These are phyloP conservation scores for Sugiyamaella marilandica DNA, from an alignment of 805 yeast genomes.

Conservation along the genomic window DNA sequence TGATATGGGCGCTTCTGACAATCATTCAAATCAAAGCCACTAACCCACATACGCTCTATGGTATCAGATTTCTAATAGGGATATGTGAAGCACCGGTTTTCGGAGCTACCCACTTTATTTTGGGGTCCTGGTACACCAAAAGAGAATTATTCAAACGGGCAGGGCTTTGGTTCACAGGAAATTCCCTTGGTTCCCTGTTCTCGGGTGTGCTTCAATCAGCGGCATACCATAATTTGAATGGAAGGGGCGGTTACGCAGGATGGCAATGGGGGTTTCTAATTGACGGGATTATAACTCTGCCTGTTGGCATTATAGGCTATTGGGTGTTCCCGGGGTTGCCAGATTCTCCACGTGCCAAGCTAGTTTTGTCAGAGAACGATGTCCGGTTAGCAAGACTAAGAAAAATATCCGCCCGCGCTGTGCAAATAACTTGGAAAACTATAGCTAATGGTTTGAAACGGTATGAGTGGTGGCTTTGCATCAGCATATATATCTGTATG, in stretches of 20 bases:
- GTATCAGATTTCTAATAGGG: conserved; percentile 31
- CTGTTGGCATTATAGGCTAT: conserved; percentile 16
- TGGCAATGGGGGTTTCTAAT: conserved; percentile 21
- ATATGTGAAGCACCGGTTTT: conserved; percentile 28
- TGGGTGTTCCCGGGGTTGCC: conserved; percentile 16
- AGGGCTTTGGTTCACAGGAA: conserved; percentile 35
- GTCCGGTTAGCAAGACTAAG: conserved; percentile 2
- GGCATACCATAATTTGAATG: conserved; percentile 37
- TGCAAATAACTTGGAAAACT: conserved; percentile 44
- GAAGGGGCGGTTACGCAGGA: conserved; percentile 40
- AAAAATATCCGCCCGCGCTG: conserved; percentile 33
- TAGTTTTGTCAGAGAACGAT: conserved; percentile 6
- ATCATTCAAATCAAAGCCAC: conserved; percentile 38
- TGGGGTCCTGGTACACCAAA: conserved; percentile 34
- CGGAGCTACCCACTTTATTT: conserved; percentile 28
- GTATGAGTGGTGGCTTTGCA: conserved; percentile 9
- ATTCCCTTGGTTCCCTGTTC: conserved; percentile 39
- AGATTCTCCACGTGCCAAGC: not conserved
- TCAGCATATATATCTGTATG: conserved; percentile 9
- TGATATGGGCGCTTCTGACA: conserved; percentile 44
- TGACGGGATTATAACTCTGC: conserved; percentile 18
- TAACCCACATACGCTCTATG: conserved; percentile 41
- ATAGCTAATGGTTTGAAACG: conserved; percentile 37
- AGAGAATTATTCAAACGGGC: conserved; percentile 39
- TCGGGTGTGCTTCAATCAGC: conserved; percentile 42